A percentile compares a stretch with the other conserved stretches of the same genome.
phyloP scores from a whole-genome alignment of 352 stramenopile genomes.

The Elongisporangium anandrum region DNA sequence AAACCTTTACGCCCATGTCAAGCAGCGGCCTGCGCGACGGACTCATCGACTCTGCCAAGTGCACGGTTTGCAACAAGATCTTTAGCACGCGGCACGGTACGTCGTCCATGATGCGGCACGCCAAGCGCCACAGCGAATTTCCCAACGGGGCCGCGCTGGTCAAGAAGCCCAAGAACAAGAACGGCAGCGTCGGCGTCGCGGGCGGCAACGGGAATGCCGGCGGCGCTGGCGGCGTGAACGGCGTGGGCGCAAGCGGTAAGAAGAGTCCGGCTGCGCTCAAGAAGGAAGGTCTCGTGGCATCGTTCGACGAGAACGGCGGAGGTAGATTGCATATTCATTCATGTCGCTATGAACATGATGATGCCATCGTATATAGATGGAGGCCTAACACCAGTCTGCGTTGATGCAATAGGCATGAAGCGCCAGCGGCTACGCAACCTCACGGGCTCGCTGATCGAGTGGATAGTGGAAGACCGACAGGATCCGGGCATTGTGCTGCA shows the following conservation, averaged over 20 bases:
- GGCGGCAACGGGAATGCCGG: slow-evolving; percentile 10
- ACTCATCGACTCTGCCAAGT: slow-evolving; percentile 70
- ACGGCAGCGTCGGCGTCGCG: slow-evolving; percentile 15
- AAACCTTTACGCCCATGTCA: slow-evolving; percentile 73
- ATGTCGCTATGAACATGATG: not conserved
- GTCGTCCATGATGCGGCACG: slow-evolving; percentile 81
- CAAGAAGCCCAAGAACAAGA: slow-evolving; percentile 54
- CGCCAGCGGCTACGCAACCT: slow-evolving; percentile 63
- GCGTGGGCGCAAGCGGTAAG: slow-evolving; percentile 19
- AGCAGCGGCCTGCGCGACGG: slow-evolving; percentile 63
- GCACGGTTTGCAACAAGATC: slow-evolving; percentile 66
- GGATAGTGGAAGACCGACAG: slow-evolving; percentile 71
- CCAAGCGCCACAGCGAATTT: slow-evolving; percentile 70
- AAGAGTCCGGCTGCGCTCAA: slow-evolving; percentile 36
- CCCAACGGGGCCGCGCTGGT: slow-evolving; percentile 36
- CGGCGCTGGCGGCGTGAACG: not conserved
- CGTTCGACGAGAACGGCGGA: slow-evolving; percentile 60
- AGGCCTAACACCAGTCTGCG: not conserved
- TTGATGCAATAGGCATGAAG: slow-evolving; percentile 40
- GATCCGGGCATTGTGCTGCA: slow-evolving; percentile 57
- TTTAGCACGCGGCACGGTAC: slow-evolving; percentile 80
- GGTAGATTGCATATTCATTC: slow-evolving; percentile 24
- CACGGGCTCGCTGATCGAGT: slow-evolving; percentile 58
- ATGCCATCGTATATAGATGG: not conserved
- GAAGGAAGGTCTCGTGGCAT: slow-evolving; percentile 30